These are phyloP conservation scores for Daedaleopsis sinensis DNA, from an alignment of 768 basidiomycete genomes.

Conservation along the genomic window DNA sequence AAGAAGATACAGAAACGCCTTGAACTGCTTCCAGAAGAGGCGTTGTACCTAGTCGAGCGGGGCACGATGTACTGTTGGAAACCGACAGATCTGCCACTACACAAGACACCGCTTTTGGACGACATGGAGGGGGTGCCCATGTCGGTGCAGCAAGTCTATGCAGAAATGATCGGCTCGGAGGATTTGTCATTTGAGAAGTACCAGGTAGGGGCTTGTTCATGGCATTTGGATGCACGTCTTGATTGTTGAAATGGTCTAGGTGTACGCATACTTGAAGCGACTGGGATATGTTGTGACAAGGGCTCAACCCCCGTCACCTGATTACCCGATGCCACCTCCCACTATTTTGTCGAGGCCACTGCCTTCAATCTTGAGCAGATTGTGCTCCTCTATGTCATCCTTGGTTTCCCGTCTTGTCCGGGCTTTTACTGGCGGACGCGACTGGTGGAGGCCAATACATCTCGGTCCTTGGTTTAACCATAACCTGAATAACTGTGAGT, in stretches of 20 bases:
- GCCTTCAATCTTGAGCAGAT: slow-evolving; percentile 38
- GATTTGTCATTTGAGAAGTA: slow-evolving; percentile 83
- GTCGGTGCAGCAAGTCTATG: slow-evolving; percentile 89
- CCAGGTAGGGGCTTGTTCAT: slow-evolving; percentile 56
- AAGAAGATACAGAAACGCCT: slow-evolving; percentile 62
- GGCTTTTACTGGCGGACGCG: slow-evolving; percentile 38
- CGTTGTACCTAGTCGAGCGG: slow-evolving; percentile 90
- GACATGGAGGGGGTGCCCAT: slow-evolving; percentile 68
- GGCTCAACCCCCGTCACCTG: slow-evolving; percentile 57
- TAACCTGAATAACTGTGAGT: slow-evolving; percentile 57
- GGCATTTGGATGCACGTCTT: neutral
- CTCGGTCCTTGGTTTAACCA: slow-evolving; percentile 50
- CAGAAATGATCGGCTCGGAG: slow-evolving; percentile 80
- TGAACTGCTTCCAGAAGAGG: slow-evolving; percentile 94
- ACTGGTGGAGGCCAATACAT: slow-evolving; percentile 72
- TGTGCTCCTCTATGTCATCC: slow-evolving; percentile 36
- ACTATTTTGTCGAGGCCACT: slow-evolving; percentile 21
- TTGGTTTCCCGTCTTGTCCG: slow-evolving; percentile 34
- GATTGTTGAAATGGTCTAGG: slow-evolving; percentile 46
- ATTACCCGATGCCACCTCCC: slow-evolving; percentile 55
- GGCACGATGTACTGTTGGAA: slow-evolving; percentile 89
- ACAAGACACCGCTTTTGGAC: slow-evolving; percentile 29
- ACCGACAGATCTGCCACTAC: slow-evolving; percentile 34
- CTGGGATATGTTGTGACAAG: slow-evolving; percentile 89
- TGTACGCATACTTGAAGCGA: slow-evolving; percentile 90